Percentiles rank a stretch among this genome's conserved stretches.
Conservation (phyloP, 257 asterid species). For the Leonotis leonurus region DNA sequence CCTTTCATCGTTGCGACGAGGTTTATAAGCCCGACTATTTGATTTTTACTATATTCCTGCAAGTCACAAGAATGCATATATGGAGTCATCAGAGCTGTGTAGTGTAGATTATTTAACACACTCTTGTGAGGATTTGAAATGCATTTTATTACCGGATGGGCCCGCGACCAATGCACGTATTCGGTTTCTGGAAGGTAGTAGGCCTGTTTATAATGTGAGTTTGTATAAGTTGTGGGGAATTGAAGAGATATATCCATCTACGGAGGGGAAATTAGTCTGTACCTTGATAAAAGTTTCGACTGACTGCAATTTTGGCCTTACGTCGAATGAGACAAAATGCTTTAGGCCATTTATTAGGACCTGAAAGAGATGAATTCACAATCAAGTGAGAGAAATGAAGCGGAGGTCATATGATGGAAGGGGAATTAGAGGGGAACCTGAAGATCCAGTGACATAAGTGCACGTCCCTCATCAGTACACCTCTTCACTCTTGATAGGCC, state of each 20-base stretch:
- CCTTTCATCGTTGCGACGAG: constrained; percentile 91
- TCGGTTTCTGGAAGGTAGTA: constrained; percentile 99
- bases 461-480: constrained; percentile 97
- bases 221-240: constrained; percentile 3
- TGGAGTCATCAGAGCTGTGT: background rate
- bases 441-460: constrained; percentile 96
- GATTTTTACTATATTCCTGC: constrained; percentile 83
- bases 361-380: constrained; percentile 34
- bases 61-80: constrained; percentile 16
- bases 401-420: background rate
- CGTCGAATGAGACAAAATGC: constrained; percentile 75
- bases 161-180: constrained; percentile 90
- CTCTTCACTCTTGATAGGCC: constrained; percentile 91
- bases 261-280: background rate
- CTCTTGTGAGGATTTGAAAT: background rate
- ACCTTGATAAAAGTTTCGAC: constrained; percentile 96
- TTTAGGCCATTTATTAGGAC: constrained; percentile 90
- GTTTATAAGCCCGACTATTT: constrained; percentile 73
- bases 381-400: constrained; percentile 6
- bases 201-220: constrained; percentile 49
- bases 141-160: constrained; percentile 66
- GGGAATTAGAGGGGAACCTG: constrained; percentile 50
- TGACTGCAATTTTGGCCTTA: constrained; percentile 76
- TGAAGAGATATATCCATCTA: background rate
- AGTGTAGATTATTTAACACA: background rate